Evolutionary conservation across 1,139 yeast genomes (phyloP), one percentile per base, ranked within the genome.

Genomic region (Hansenula anomala): DNA sequence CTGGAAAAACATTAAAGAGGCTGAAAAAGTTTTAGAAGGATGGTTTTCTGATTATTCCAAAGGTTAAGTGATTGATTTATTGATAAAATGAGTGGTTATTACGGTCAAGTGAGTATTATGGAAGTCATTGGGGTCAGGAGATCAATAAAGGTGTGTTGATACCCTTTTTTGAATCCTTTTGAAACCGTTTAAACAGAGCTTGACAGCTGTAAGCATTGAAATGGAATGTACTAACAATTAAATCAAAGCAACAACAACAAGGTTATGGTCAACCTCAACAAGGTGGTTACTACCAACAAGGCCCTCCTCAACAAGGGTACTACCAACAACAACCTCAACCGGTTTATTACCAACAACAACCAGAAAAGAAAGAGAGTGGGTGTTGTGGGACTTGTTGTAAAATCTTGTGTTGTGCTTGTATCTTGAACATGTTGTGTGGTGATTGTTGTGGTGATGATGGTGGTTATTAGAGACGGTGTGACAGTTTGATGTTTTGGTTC

Each of bases 301-400:
- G 49, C 8, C 8, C 14, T 24, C 55, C 37, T 13, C 34, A 23
- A 30, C 41, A 40, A 23, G 40, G 42, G 6, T 56, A 58, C 41
- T 55, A 55, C 27, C 60, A 57, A 37, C 58, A 46, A 32, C 61
- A 54, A 34, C 64, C 52, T 19, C 69, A 64, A 44, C 67, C 67
- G 6, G 55, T 64, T 7, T 61, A 63, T 40, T 58, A 60, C 5
- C 70, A 65, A 50, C 69, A 63, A 42, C 59, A 55, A 17, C 64
- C 60, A 20, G 59, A 54, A 17, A 41, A 46, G 30, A 47, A 58
- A 26, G 58, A 48, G 7, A 48, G 50, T 14, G 54, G 58, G 26
- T 67, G 71, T 44, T 58, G 67, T 40, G 56, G 59, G 39, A 58
- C 61, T 7, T 66, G 68, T 47, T 55, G 66, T 38, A 64, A 67